Base-by-base conservation (phyloP, 495 filamentous ascomycete genomes). In the Cladorrhinum samala region DNA sequence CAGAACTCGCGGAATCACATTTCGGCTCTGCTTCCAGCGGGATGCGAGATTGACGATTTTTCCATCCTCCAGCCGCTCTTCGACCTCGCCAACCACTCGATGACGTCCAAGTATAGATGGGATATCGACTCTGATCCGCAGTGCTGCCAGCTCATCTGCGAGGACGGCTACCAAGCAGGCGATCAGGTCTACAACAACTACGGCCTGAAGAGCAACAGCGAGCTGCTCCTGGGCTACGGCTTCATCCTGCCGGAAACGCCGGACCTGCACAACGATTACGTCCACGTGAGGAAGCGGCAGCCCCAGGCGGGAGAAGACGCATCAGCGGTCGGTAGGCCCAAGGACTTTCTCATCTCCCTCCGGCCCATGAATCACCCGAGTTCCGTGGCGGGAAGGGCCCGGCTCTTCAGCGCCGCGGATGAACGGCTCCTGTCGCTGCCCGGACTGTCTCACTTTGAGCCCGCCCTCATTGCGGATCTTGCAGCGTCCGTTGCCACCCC, bases 101-200 rank as follows among this genome's bases (percentile, higher is more conserved):
- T 70, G 2, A 59, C 72, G 9, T 65, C 73, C n/a, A 54, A 57
- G 24, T 72, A 70, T 40, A 39, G 58, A 1, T 81, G 78, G 78
- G 58, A 72, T 17, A 36, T 46, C 23, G 43, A 49, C 16, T 61
- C 62, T 1, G 60, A 66, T 27, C 59, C 60, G 3, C 50, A 47
- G 5, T 48, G 55, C 4, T 69, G 72, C 49, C 68, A 65, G 48
- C 54, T 72, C 20, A 41, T 63, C 37, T 63, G 63, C 44, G 27
- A 38, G 24, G 58, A 68, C 42, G n/a, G 16, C 11, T 69, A 68
- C 46, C n/a, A 20, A 8, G 61, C 66, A 0, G 69, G 68, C 16
- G 42, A 60, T 8, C 72, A 75, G 49, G 68, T 81, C 17, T 81
- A 65, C 64, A 81, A 81, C 59, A 78, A 75, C 59, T 81, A 81